Evolutionary conservation across 1,284 basidiomycete species (phyloP), one percentile per base, ranked within the genome.

Genomic region (Stereum hirsutum): DNA sequence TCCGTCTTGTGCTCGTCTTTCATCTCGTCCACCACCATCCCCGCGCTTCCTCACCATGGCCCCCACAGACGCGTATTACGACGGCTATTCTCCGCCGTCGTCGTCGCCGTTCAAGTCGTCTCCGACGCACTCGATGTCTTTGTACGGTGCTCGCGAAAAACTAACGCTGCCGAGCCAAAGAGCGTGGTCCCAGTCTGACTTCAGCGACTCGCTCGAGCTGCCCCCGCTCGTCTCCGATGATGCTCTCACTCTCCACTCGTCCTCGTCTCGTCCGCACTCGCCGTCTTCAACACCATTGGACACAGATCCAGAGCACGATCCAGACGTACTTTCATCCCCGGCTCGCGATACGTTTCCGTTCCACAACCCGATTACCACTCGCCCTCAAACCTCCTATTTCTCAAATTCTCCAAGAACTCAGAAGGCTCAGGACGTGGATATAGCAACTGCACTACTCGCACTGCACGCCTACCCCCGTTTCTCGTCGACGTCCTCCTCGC

Each of bases 161-260:
- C n/a, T n/a, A n/a, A n/a, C n/a, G n/a, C n/a, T n/a, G n/a, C n/a
- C n/a, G n/a, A n/a, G n/a, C n/a, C n/a, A n/a, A n/a, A n/a, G n/a
- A n/a, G n/a, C n/a, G n/a, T n/a, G n/a, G n/a, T n/a, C n/a, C n/a
- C n/a, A n/a, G n/a, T n/a, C n/a, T n/a, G n/a, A n/a, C n/a, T n/a
- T n/a, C n/a, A n/a, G n/a, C n/a, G 49, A 50, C 15, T 48, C 46
- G 36, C 45, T 49, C 21, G 43, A 37, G 8, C 48, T 47, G 23
- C 49, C 49, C 5, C 49, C 50, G 23, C 41, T 52, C 24, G 47
- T 37, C 4, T 52, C 50, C 37, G 51, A 52, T 23, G 51, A 52
- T 28, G 49, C 48, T n/a, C 27, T 49, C 28, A 48, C 46, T 8
- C 41, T 39, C 15, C 30, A 30, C 25, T 47, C 49, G 0, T 47